Conservation (phyloP, 2,329 filamentous ascomycete species). For the Teratosphaeriaceae sp. region DNA sequence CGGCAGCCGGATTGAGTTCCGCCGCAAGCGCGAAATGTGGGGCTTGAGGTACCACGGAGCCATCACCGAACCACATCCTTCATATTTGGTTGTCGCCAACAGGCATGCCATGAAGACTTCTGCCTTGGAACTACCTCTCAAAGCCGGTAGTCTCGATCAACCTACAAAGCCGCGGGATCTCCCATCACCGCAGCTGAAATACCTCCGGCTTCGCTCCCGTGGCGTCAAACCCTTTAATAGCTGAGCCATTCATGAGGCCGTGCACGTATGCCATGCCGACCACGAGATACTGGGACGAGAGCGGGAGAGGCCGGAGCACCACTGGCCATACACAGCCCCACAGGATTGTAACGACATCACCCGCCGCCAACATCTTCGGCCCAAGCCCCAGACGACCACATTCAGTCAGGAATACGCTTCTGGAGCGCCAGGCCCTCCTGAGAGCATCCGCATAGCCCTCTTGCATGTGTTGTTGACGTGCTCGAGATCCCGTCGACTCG, state of each 20-base stretch:
- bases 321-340: neutral
- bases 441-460: too few species aligned
- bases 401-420: neutral
- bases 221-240: neutral
- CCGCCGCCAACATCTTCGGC: neutral
- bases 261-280: neutral
- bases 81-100: too few species aligned
- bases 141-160: too few species aligned
- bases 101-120: too few species aligned
- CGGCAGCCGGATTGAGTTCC: too few species aligned
- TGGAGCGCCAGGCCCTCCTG: neutral
- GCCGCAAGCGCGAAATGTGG: too few species aligned
- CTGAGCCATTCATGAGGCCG: neutral
- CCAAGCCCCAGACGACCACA: neutral
- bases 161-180: too few species aligned
- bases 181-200: neutral
- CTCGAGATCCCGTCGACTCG: too few species aligned
- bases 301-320: neutral
- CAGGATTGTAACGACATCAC: neutral
- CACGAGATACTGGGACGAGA: neutral
- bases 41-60: too few species aligned
- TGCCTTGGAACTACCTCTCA: too few species aligned
- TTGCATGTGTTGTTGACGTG: neutral
- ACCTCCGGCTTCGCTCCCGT: neutral
- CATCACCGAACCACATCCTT: too few species aligned